Conservation (phyloP, 208 protist species). For the Jaenimonas drosophilae region DNA sequence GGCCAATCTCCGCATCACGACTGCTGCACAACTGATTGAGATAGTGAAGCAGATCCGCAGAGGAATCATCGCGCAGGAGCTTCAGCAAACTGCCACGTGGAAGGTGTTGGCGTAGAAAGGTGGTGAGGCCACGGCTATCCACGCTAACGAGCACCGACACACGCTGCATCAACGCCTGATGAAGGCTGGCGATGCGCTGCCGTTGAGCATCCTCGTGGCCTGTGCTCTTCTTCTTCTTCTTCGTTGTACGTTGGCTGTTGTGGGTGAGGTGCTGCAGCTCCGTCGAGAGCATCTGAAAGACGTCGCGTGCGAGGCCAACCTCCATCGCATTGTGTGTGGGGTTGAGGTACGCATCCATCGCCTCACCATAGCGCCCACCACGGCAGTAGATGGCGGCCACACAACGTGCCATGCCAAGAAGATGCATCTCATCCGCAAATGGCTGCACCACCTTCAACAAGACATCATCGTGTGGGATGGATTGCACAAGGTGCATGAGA, state of each 20-base stretch:
- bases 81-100: not conserved
- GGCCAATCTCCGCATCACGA: slow-evolving; percentile 19
- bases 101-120: not conserved
- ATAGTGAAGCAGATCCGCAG: slow-evolving; percentile 49
- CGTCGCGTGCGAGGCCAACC: slow-evolving; percentile 22
- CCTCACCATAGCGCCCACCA: slow-evolving; percentile 31
- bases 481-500: too few relatives aligned
- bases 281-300: slow-evolving; percentile 40
- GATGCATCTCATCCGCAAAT: too few relatives aligned
- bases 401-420: slow-evolving; percentile 51
- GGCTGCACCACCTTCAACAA: too few relatives aligned
- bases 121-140: not conserved
- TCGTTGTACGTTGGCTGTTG: not conserved
- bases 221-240: not conserved
- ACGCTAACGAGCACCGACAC: not conserved
- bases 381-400: slow-evolving; percentile 36
- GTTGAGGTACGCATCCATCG: slow-evolving; percentile 58
- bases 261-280: slow-evolving; percentile 30
- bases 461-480: too few relatives aligned
- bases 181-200: not conserved
- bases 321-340: slow-evolving; percentile 30
- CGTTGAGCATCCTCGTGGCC: not conserved
- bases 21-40: slow-evolving; percentile 62
- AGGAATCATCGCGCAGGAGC: not conserved
- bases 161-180: not conserved